Evolutionary conservation across 164 flowering plant species (phyloP).

Genomic region (Chimonanthus salicifolius): DNA sequence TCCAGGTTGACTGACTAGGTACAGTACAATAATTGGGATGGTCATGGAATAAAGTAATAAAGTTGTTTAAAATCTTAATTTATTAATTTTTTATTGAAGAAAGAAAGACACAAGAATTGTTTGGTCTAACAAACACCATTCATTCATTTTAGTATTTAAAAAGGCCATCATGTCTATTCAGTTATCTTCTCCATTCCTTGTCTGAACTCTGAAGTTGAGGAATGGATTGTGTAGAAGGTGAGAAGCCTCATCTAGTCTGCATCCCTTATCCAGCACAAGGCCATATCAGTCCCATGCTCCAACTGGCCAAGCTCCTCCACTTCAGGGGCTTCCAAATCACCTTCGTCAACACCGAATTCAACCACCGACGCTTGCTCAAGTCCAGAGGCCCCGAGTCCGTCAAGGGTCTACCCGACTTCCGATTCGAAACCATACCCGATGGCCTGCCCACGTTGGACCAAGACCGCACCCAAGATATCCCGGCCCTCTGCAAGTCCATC

Average conservation of each 20-base stretch:
- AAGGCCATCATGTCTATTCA: no score
- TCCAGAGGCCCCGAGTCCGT: conserved; percentile 9
- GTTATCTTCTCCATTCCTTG: no score
- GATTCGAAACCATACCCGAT: conserved; percentile 26
- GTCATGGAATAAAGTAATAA: no score
- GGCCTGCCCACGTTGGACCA: conserved; percentile 36
- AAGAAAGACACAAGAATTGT: no score
- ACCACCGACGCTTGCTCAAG: conserved; percentile 6
- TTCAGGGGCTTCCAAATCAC: conserved; percentile 23
- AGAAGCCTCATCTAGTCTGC: conserved; percentile 20
- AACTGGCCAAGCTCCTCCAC: conserved; percentile 16
- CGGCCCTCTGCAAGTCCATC: conserved; percentile 21
- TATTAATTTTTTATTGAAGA: no score
- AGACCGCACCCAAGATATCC: conserved; percentile 32
- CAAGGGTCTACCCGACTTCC: conserved; percentile 17
- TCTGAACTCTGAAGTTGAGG: no score
- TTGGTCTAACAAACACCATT: no score
- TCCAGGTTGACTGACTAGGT: no score
- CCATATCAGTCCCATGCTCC: conserved; percentile 19
- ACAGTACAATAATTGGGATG: no score
- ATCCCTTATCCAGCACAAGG: conserved; percentile 22
- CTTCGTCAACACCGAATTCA: conserved; percentile 19
- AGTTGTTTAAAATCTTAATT: no score
- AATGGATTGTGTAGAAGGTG: background rate
- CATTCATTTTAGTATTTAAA: no score